These are phyloP conservation scores for Musa troglodytarum DNA, from an alignment of 176 grass and related monocot species.

Conservation along the genomic window DNA sequence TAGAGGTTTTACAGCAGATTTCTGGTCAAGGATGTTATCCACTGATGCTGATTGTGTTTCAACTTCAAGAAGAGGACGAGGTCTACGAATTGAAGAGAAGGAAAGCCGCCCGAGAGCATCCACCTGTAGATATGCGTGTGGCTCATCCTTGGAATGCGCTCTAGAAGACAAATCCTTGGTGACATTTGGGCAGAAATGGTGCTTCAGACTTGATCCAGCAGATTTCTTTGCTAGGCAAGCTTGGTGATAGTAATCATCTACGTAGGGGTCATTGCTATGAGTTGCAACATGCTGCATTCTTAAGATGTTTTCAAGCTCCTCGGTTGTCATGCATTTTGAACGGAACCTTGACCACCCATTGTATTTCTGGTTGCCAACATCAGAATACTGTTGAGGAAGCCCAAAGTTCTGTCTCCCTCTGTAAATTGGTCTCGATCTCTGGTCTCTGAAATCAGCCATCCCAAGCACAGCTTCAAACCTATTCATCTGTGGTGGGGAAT, in stretches of 20 bases:
- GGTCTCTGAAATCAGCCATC: conserved; percentile 49
- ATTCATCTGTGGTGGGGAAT: conserved; percentile 39
- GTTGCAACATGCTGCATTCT: conserved; percentile 69
- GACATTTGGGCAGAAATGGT: conserved; percentile 66
- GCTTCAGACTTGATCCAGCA: conserved; percentile 42
- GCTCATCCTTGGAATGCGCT: conserved; percentile 47
- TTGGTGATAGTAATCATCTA: conserved; percentile 90
- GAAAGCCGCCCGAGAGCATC: conserved; percentile 81
- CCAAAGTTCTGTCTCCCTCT: conserved; percentile 29
- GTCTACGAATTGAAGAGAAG: conserved; percentile 75
- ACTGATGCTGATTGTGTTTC: conserved; percentile 33
- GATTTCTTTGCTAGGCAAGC: conserved; percentile 66
- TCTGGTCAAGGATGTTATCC: conserved; percentile 34
- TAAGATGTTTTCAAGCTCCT: conserved; percentile 68
- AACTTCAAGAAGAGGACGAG: conserved; percentile 79
- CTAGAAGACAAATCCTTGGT: conserved; percentile 49
- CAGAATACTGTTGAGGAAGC: conserved; percentile 35
- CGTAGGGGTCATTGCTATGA: conserved; percentile 59
- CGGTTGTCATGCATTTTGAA: conserved; percentile 59
- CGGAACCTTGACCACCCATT: conserved; percentile 45
- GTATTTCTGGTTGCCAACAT: conserved; percentile 30
- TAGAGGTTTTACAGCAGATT: conserved; percentile 48
- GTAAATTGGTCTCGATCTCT: conserved; percentile 37
- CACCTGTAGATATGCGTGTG: conserved; percentile 76
- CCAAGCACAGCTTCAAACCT: conserved; percentile 36